Evolutionary conservation across 2,329 filamentous ascomycete genomes (phyloP).

Genomic region (Camillea tinctor): DNA sequence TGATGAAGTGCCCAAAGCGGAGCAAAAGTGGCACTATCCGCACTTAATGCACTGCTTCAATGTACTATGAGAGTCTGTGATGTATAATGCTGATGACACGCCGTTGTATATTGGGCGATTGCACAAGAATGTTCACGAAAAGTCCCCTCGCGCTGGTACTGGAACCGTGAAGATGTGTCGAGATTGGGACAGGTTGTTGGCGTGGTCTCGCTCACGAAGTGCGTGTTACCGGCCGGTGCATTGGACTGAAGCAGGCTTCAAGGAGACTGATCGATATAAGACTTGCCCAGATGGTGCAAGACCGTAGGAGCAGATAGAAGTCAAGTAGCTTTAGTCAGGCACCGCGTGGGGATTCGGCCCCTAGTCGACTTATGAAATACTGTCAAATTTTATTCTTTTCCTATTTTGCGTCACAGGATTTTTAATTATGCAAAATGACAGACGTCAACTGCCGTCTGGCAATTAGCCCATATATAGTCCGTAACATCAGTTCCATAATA

Average conservation of each 20-base stretch:
- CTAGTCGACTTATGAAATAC: no score
- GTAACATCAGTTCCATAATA: no score
- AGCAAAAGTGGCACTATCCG: conserved; percentile 12
- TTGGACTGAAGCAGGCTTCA: conserved; percentile 6
- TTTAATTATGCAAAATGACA: no score
- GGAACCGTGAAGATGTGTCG: conserved; percentile 18
- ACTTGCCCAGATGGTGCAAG: conserved; percentile 12
- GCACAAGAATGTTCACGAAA: conserved; percentile 13
- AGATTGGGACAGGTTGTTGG: conserved; percentile 11
- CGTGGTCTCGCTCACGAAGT: conserved; percentile 12
- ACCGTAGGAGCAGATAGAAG: conserved; percentile 12
- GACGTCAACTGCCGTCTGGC: no score
- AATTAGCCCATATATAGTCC: no score
- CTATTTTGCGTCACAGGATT: no score
- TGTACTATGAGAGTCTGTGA: conserved; percentile 12
- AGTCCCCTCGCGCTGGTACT: conserved; percentile 12
- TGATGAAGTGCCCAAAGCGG: conserved; percentile 10
- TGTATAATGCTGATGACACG: conserved; percentile 17
- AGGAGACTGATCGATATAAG: conserved; percentile 16
- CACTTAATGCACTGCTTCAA: conserved; percentile 20
- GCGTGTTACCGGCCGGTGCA: conserved; percentile 14
- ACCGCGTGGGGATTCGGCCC: no score
- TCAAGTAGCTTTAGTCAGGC: no score
- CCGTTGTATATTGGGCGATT: conserved; percentile 14
- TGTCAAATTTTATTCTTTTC: no score